A percentile compares a stretch with the other conserved stretches of the same genome.
phyloP scores from a whole-genome alignment of 2,329 filamentous ascomycete species.

The Neocatenulostroma microsporum region DNA sequence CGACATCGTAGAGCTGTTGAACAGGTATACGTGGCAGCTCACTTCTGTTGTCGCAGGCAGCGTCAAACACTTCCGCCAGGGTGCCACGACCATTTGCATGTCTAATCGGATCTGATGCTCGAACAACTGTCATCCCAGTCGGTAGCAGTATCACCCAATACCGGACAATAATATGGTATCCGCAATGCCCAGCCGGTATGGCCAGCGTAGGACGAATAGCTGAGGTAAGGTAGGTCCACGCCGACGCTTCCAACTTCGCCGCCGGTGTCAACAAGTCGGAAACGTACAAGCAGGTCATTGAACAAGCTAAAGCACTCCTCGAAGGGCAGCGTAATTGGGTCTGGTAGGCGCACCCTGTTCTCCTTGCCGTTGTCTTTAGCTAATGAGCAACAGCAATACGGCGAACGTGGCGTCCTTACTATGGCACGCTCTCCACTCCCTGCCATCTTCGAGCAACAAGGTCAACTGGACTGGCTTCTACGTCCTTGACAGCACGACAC shows the following conservation, averaged over 20 bases:
- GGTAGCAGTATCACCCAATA: no score
- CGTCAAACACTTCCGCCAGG: no score
- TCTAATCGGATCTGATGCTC: no score
- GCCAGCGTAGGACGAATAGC: no score
- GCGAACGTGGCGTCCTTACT: constrained; percentile 67
- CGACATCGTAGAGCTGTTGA: no score
- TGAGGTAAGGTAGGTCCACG: constrained; percentile 55
- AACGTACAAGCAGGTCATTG: constrained; percentile 65
- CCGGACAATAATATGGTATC: no score
- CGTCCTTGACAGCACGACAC: constrained; percentile 48
- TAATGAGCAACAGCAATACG: constrained; percentile 52
- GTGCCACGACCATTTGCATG: no score
- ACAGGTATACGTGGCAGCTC: no score
- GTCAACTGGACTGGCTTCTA: constrained; percentile 84
- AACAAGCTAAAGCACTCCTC: constrained; percentile 62
- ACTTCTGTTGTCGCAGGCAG: no score
- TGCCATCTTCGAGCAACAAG: constrained; percentile 55
- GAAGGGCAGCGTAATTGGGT: constrained; percentile 75
- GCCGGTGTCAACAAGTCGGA: constrained; percentile 60
- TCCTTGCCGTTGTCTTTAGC: not conserved
- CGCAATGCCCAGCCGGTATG: no score
- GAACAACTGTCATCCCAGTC: no score
- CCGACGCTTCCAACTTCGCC: constrained; percentile 68
- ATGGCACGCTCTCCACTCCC: constrained; percentile 71
- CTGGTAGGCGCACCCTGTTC: constrained; percentile 2